Evolutionary conservation across 73 alveolate species (phyloP).

Genomic region (Breviolum minutum): DNA sequence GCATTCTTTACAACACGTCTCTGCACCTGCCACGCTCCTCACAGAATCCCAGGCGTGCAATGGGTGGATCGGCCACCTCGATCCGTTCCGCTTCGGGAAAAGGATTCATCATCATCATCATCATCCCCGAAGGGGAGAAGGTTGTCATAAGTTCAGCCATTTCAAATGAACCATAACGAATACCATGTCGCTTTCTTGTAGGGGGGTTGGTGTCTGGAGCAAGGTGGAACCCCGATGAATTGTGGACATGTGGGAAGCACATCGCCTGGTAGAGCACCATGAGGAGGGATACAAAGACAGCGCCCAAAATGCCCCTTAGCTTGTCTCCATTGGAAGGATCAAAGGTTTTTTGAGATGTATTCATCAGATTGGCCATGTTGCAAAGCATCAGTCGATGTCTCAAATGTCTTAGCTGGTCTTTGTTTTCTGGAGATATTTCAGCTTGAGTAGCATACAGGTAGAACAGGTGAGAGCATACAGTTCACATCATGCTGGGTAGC

Average conservation of each 20-base stretch:
- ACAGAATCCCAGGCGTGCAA: conserved; percentile 80
- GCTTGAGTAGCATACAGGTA: not conserved
- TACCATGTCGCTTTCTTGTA: no score
- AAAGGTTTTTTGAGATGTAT: no score
- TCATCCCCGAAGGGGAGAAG: no score
- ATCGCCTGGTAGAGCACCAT: conserved; percentile 73
- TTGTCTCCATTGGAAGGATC: no score
- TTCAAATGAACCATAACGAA: not conserved
- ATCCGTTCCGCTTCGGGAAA: no score
- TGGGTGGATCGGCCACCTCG: conserved; percentile 78
- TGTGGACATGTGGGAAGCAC: not conserved
- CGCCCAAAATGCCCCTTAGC: conserved; percentile 86
- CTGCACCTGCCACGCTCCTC: conserved; percentile 63
- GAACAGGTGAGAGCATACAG: not conserved
- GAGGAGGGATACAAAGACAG: conserved; percentile 55
- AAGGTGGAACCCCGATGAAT: not conserved
- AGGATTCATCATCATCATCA: no score
- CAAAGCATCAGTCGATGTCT: no score
- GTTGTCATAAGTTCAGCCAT: no score
- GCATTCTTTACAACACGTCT: not conserved
- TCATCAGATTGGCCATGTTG: no score
- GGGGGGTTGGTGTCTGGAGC: no score
- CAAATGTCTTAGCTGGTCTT: no score
- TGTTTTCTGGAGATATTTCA: not conserved
- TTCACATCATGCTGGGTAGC: not conserved